Base-by-base conservation (phyloP, 163 green algal genomes). In the Scenedesmus sp. region DNA sequence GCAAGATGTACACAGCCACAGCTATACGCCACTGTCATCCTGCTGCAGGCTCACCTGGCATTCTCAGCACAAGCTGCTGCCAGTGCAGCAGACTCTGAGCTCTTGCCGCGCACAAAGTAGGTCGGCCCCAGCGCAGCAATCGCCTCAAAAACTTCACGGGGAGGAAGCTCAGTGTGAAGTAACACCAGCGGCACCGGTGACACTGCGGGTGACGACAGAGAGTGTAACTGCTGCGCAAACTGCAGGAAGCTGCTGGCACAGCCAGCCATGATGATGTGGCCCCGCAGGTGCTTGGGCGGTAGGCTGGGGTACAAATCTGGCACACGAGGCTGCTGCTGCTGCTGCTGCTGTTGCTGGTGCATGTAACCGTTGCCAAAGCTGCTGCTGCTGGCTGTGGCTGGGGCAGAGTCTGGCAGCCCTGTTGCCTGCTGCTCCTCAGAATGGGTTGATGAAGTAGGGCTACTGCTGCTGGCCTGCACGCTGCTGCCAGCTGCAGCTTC, bases 201-300 rank as follows among this genome's bases (percentile, higher is more conserved):
- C n/a, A 60, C 46, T 34, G 64, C 77, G 9, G 88, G 88, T 4
- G 81, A 26, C 20, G 88, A 81, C 3, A 84, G 94, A 18, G 87
- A 52, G 62, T 95, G 94, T 90, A 98, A 92, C 92, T 98, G 93
- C 54, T 94, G 84, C 10, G 96, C 92, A 92, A 98, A 98, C 64
- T 92, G 93, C 52, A 95, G 46, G 20, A 98, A 98, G 88, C 88
- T 94, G 55, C 94, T 94, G 18, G 94, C 86, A 3, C 94, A 94
- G 5, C 97, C 97, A 74, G 94, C 96, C 56, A 98, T 60, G 84
- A 98, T 98, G 92, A 98, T 89, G 91, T 98, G 97, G 62, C 94
- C 92, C 0, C 4, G 56, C 73, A 92, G 64, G 56, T 89, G 60
- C 60, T 77, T 64, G 10, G 84, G 90, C 1, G 70, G 16, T n/a